Evolutionary conservation across 2,329 filamentous ascomycete species (phyloP).

Genomic region (Diaporthe vaccinii): DNA sequence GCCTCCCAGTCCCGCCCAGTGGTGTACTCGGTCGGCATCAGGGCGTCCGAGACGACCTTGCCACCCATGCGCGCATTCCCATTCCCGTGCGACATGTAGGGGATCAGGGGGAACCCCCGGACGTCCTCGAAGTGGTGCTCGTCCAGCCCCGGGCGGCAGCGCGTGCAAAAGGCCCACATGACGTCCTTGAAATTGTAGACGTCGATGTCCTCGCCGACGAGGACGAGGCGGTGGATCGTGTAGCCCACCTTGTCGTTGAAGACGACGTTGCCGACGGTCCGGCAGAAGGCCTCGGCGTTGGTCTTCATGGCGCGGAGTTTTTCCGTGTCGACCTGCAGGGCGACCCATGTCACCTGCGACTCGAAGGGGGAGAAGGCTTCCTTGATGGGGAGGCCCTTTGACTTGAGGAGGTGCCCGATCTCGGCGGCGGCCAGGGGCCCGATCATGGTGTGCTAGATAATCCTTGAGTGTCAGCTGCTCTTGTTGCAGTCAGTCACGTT

Average conservation of each 20-base stretch:
- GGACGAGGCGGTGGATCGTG: conserved; percentile 58
- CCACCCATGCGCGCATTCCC: conserved; percentile 52
- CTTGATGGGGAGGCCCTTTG: conserved; percentile 56
- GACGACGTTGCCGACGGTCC: conserved; percentile 57
- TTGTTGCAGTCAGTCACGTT: neutral
- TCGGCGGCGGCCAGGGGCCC: conserved; percentile 59
- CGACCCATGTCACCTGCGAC: conserved; percentile 62
- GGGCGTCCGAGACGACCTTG: conserved; percentile 61
- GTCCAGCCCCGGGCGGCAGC: conserved; percentile 59
- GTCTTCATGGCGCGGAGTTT: conserved; percentile 69
- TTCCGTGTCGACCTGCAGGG: conserved; percentile 68
- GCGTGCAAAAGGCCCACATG: conserved; percentile 62
- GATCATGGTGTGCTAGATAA: conserved; percentile 52
- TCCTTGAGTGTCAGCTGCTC: neutral
- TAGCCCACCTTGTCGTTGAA: conserved; percentile 58
- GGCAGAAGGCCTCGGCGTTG: conserved; percentile 54
- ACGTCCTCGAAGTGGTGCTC: conserved; percentile 61
- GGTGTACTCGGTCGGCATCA: conserved; percentile 59
- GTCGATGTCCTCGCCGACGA: conserved; percentile 65
- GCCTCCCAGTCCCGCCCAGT: conserved; percentile 50
- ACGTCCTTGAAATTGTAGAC: conserved; percentile 60
- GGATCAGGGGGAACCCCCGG: conserved; percentile 58
- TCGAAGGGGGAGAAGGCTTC: conserved; percentile 61
- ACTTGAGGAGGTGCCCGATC: conserved; percentile 53
- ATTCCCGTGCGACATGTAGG: conserved; percentile 61